These are phyloP conservation scores for Fusarium sp. DNA, from an alignment of 2,329 filamentous ascomycete genomes.

Conservation along the genomic window DNA sequence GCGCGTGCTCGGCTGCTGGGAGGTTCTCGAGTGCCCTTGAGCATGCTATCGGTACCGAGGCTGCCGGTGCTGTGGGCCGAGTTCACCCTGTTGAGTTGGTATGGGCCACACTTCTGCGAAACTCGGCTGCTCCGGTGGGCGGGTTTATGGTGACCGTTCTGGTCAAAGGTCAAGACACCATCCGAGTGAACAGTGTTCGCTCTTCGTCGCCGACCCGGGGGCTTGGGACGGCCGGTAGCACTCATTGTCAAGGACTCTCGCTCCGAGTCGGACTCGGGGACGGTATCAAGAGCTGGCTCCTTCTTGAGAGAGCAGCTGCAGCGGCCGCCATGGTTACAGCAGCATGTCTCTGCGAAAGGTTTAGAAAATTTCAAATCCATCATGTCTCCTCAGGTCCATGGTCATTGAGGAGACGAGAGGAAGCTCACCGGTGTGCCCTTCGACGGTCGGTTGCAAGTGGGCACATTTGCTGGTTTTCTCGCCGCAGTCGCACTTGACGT, in stretches of 20 bases:
- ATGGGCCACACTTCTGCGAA: conserved; percentile 68
- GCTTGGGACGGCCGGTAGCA: conserved; percentile 51
- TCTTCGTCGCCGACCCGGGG: conserved; percentile 59
- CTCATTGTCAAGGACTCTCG: conserved; percentile 49
- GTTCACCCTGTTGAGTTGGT: conserved; percentile 66
- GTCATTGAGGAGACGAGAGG: conserved; percentile 19
- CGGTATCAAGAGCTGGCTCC: conserved; percentile 66
- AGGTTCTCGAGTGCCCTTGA: conserved; percentile 50
- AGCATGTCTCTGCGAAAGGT: conserved; percentile 65
- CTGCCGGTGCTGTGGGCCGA: conserved; percentile 63
- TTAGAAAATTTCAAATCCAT: conserved; percentile 28
- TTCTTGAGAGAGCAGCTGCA: conserved; percentile 72
- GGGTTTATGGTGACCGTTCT: conserved; percentile 70
- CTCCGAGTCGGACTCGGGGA: conserved; percentile 69
- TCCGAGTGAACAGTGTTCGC: conserved; percentile 70
- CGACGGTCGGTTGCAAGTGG: conserved; percentile 64
- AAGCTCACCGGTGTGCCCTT: conserved; percentile 66
- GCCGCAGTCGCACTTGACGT: conserved; percentile 96
- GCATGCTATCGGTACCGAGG: conserved; percentile 54
- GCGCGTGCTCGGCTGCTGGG: conserved; percentile 49
- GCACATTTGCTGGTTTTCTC: conserved; percentile 81
- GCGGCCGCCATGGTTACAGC: conserved; percentile 72
- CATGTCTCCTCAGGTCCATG: conserved; percentile 8
- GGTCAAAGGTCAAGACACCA: conserved; percentile 65
- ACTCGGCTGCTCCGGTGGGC: conserved; percentile 66